phyloP scores from a whole-genome alignment of 2,329 filamentous ascomycete genomes.

The Seiridium cupressi region DNA sequence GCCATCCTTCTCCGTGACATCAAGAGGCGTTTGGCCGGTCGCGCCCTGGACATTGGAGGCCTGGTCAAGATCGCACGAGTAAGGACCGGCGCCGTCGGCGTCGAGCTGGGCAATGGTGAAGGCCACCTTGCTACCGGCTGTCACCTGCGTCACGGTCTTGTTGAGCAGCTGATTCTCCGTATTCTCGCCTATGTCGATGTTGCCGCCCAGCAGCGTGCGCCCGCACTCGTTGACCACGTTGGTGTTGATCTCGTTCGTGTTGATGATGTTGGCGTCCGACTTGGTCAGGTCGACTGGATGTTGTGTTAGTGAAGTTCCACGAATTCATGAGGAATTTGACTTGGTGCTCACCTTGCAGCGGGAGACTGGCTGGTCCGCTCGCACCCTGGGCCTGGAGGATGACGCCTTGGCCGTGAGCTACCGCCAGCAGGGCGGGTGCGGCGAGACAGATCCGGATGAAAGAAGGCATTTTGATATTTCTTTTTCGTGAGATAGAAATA shows the following conservation, averaged over 20 bases:
- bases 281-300: constrained; percentile 5
- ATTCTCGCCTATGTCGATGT: constrained; percentile 59
- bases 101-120: constrained; percentile 52
- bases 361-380: constrained; percentile 22
- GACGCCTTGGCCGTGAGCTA: constrained; percentile 30
- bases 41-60: constrained; percentile 32
- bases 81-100: constrained; percentile 53
- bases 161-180: constrained; percentile 49
- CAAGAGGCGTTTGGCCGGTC: constrained; percentile 39
- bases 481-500: background rate
- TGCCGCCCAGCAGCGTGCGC: constrained; percentile 57
- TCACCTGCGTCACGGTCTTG: constrained; percentile 46
- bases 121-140: constrained; percentile 39
- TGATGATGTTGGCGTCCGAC: constrained; percentile 59
- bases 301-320: background rate
- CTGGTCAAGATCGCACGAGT: constrained; percentile 35
- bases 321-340: background rate
- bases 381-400: constrained; percentile 26
- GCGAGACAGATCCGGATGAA: constrained; percentile 13
- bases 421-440: constrained; percentile 21
- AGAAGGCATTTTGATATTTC: constrained; percentile 16
- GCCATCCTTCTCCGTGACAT: constrained; percentile 34
- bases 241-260: constrained; percentile 49
- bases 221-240: constrained; percentile 61
- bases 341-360: constrained; percentile 22